These are phyloP conservation scores for Exophiala mesophila DNA, from an alignment of 2,329 filamentous ascomycete species.

Conservation along the genomic window DNA sequence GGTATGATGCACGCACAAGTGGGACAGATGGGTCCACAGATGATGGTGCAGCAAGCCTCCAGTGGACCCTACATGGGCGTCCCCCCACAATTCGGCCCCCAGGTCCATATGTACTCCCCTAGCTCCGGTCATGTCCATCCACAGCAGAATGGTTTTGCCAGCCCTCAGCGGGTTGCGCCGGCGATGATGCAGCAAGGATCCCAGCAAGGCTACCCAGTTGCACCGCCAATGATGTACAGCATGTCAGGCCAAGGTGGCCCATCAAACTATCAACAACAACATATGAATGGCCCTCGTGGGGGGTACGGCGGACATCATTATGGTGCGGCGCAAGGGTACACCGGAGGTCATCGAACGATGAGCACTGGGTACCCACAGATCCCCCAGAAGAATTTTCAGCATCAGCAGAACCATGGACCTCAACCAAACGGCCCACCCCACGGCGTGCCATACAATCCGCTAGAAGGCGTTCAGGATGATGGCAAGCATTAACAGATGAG, in stretches of 20 bases:
- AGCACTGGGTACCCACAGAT: conserved; percentile 53
- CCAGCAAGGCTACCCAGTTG: conserved; percentile 78
- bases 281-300: conserved; percentile 58
- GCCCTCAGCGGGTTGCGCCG: conserved; percentile 75
- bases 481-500: conserved; percentile 12
- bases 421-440: conserved; percentile 24
- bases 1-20: conserved; percentile 70
- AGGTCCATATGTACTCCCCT: conserved; percentile 80
- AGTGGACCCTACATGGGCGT: conserved; percentile 66
- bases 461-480: conserved; percentile 20
- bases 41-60: conserved; percentile 76
- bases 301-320: conserved; percentile 61
- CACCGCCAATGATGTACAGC: conserved; percentile 50
- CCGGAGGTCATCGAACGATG: conserved; percentile 53
- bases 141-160: conserved; percentile 65
- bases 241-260: conserved; percentile 57
- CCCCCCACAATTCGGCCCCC: conserved; percentile 64
- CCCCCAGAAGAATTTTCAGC: conserved; percentile 39
- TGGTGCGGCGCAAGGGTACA: conserved; percentile 59
- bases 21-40: conserved; percentile 65
- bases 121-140: conserved; percentile 65
- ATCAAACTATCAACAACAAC: conserved; percentile 62
- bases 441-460: conserved; percentile 19
- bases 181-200: conserved; percentile 96
- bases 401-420: conserved; percentile 27